Percentiles rank a stretch among this genome's conserved stretches.
Conservation (phyloP, 2,329 filamentous ascomycete species). For the Leptosphaerulina australis region DNA sequence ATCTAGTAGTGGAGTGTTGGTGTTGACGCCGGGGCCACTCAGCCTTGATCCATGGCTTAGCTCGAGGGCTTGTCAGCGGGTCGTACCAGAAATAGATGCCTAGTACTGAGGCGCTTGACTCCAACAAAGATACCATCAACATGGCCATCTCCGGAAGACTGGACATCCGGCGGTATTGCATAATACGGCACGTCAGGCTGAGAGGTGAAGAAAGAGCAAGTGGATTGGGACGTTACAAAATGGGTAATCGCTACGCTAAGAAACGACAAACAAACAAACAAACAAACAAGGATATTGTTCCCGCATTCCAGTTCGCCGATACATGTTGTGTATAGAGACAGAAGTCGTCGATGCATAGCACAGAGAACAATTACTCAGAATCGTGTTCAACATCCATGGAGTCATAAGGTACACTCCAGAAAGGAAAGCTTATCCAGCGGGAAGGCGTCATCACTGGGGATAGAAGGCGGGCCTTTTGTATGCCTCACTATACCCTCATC, state of each 20-base stretch:
- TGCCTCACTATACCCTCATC: slow-evolving; percentile 40
- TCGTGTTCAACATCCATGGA: slow-evolving; percentile 37
- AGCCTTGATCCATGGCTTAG: slow-evolving; percentile 23
- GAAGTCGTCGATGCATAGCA: background rate
- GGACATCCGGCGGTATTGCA: background rate
- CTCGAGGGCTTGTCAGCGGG: slow-evolving; percentile 29
- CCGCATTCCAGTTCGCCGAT: slow-evolving; percentile 20
- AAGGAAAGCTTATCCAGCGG: slow-evolving; percentile 48
- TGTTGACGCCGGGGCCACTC: slow-evolving; percentile 17
- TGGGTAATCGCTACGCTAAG: slow-evolving; percentile 18
- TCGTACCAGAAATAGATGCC: slow-evolving; percentile 35
- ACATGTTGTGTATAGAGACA: background rate
- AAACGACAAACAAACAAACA: slow-evolving; percentile 11
- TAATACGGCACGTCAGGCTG: background rate
- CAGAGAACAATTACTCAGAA: slow-evolving; percentile 24
- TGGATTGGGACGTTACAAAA: slow-evolving; percentile 5
- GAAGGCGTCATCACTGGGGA: slow-evolving; percentile 48
- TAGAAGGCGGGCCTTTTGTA: slow-evolving; percentile 44
- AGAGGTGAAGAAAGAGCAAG: background rate
- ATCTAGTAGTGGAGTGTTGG: slow-evolving; percentile 7
- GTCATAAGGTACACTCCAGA: slow-evolving; percentile 40
- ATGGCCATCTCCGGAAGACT: background rate
- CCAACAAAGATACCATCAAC: slow-evolving; percentile 5
- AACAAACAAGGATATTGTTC: background rate
- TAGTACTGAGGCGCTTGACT: slow-evolving; percentile 4